Conservation (phyloP, 2,329 filamentous ascomycete genomes). For the Colletotrichum kahawae region DNA sequence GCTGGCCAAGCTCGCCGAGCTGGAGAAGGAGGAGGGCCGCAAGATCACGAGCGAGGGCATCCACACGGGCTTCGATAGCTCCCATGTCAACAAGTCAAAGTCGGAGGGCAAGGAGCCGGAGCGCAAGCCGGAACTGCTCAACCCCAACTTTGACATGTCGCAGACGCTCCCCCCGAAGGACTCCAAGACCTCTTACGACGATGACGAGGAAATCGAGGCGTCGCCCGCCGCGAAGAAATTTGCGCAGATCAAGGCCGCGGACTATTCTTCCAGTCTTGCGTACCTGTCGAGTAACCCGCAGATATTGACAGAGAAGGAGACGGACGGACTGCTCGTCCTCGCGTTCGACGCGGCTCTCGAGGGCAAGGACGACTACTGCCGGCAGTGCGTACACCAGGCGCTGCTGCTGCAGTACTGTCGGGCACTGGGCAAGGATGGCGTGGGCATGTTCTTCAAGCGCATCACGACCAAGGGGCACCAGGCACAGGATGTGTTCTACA, state of each 20-base stretch:
- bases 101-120: conserved; percentile 49
- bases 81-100: conserved; percentile 72
- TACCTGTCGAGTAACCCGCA: conserved; percentile 82
- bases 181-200: conserved; percentile 56
- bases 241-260: conserved; percentile 74
- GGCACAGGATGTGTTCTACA: conserved; percentile 87
- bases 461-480: conserved; percentile 90
- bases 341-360: conserved; percentile 89
- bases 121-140: conserved; percentile 74
- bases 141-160: conserved; percentile 58
- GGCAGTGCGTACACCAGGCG: conserved; percentile 91
- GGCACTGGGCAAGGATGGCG: conserved; percentile 84
- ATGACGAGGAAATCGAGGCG: conserved; percentile 77
- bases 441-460: conserved; percentile 93
- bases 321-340: conserved; percentile 87
- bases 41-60: conserved; percentile 96
- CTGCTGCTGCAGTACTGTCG: conserved; percentile 94
- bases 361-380: conserved; percentile 75
- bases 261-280: conserved; percentile 75
- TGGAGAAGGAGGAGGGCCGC: conserved; percentile 82
- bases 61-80: conserved; percentile 89
- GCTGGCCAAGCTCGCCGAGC: conserved; percentile 72
- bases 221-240: conserved; percentile 82
- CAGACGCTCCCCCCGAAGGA: conserved; percentile 26
- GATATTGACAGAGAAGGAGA: conserved; percentile 83